Percentiles rank a stretch among this genome's conserved stretches.
Evolutionary conservation across 108 stramenopile species (phyloP).

Genomic region (Nitzschia putrida): DNA sequence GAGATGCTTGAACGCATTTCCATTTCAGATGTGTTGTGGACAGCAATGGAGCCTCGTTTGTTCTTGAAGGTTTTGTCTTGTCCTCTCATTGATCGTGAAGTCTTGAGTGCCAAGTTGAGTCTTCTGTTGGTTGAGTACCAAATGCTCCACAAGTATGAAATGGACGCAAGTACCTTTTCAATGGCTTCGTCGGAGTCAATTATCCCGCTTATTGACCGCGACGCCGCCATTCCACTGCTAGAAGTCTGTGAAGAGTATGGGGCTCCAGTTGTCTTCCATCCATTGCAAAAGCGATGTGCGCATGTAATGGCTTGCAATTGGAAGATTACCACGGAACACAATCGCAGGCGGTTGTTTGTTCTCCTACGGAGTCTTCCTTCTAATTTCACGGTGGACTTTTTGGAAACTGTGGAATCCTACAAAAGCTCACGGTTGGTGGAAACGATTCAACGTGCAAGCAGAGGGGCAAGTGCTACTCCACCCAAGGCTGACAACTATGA

Average conservation of each 20-base stretch:
- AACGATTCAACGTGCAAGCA: not conserved
- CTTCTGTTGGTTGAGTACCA: constrained; percentile 31
- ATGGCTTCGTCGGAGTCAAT: constrained; percentile 13
- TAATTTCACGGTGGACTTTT: constrained; percentile 36
- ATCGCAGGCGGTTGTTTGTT: constrained; percentile 27
- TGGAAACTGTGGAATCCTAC: constrained; percentile 31
- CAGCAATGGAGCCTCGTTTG: constrained; percentile 33
- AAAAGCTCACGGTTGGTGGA: not conserved
- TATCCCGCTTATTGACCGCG: constrained; percentile 29
- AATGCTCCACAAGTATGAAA: constrained; percentile 32
- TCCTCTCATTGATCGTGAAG: constrained; percentile 26
- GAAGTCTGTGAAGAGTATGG: constrained; percentile 30
- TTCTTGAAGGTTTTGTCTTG: constrained; percentile 32
- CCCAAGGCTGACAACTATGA: not conserved
- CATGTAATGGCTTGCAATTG: constrained; percentile 27
- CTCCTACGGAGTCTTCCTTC: constrained; percentile 32
- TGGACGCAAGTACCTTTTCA: constrained; percentile 26
- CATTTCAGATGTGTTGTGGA: constrained; percentile 14
- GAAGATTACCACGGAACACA: constrained; percentile 17
- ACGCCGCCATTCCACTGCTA: constrained; percentile 40
- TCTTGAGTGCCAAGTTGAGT: constrained; percentile 29
- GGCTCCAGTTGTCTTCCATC: constrained; percentile 4
- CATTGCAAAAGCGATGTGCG: constrained; percentile 35
- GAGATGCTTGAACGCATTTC: constrained; percentile 24
- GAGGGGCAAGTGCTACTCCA: not conserved